Evolutionary conservation across 1,284 basidiomycete species (phyloP).

Genomic region (Erythrobasidium hasegawianum): DNA sequence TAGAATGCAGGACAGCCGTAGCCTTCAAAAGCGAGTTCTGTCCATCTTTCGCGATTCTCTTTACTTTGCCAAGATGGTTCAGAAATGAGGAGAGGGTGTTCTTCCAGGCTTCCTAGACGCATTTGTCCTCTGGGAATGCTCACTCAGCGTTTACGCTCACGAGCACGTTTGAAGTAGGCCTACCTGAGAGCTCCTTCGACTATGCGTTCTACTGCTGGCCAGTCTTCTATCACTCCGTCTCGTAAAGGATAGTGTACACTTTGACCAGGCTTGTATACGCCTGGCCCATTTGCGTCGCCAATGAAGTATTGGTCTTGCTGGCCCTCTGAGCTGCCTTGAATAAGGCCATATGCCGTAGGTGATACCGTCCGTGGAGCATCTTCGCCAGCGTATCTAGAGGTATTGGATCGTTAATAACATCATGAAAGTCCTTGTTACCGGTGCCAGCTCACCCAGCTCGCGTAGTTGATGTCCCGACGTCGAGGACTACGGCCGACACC

Average conservation of each 20-base stretch:
- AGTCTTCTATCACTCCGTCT: conserved; percentile 62
- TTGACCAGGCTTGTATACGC: conserved; percentile 85
- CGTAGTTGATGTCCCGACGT: conserved; percentile 83
- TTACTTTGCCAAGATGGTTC: conserved; percentile 95
- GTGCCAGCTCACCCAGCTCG: conserved; percentile 69
- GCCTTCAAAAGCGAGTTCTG: conserved; percentile 95
- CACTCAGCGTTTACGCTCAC: too few species aligned
- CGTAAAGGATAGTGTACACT: conserved; percentile 77
- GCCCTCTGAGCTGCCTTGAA: conserved; percentile 40
- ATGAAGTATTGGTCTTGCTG: conserved; percentile 65
- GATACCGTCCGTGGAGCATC: conserved; percentile 90
- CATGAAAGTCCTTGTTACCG: too few species aligned
- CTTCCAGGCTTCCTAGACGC: conserved; percentile 51
- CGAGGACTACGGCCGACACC: conserved; percentile 91
- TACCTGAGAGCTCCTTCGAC: conserved; percentile 41
- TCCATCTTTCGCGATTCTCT: conserved; percentile 83
- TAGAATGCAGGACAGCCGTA: conserved; percentile 94
- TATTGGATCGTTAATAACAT: too few species aligned
- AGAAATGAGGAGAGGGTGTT: conserved; percentile 89
- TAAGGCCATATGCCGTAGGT: conserved; percentile 83
- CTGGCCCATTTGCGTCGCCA: conserved; percentile 77
- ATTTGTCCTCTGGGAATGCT: conserved; percentile 40
- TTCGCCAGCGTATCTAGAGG: conserved; percentile 77
- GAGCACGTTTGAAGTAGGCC: too few species aligned
- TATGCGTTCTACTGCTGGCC: conserved; percentile 40